A percentile compares a stretch with the other conserved stretches of the same genome.
Conservation (phyloP, 352 stramenopile species). For the Globisporangium viniferum region DNA sequence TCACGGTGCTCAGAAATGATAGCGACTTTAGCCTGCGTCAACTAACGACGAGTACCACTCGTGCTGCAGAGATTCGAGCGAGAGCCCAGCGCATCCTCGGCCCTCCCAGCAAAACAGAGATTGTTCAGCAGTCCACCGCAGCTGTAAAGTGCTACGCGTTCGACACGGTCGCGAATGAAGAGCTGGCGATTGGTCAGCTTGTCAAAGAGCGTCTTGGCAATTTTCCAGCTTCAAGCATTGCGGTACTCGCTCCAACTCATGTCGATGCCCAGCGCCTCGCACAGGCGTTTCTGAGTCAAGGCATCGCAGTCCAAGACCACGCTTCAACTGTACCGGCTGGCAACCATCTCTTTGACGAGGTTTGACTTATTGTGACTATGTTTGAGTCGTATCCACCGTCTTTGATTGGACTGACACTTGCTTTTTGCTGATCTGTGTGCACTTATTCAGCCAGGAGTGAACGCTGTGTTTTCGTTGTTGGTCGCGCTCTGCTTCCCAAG, state of each 20-base stretch:
- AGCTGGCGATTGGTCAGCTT: slow-evolving; percentile 13
- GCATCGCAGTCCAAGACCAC: slow-evolving; percentile 24
- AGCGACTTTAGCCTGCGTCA: neutral
- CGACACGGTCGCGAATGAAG: slow-evolving; percentile 21
- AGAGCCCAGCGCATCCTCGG: slow-evolving; percentile 6
- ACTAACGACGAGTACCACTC: neutral
- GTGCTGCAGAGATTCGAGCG: slow-evolving; percentile 8
- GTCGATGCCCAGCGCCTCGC: slow-evolving; percentile 36
- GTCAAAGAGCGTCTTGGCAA: slow-evolving; percentile 11
- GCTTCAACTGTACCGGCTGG: neutral
- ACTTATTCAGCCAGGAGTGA: slow-evolving; percentile 41
- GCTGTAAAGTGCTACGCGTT: slow-evolving; percentile 18
- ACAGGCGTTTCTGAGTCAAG: slow-evolving; percentile 31
- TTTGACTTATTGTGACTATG: slow-evolving; percentile 1
- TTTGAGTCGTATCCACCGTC: no score
- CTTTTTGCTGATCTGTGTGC: neutral
- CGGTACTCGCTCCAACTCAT: slow-evolving; percentile 37
- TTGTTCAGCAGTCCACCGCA: neutral
- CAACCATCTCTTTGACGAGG: slow-evolving; percentile 26
- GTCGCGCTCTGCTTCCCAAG: slow-evolving; percentile 61
- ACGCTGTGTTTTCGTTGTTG: slow-evolving; percentile 61
- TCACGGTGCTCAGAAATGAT: neutral
- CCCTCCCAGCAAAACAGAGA: neutral
- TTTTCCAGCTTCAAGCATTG: slow-evolving; percentile 15
- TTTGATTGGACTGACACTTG: neutral